Evolutionary conservation across 108 stramenopile species (phyloP).

Genomic region (Fragilariopsis cylindrus): DNA sequence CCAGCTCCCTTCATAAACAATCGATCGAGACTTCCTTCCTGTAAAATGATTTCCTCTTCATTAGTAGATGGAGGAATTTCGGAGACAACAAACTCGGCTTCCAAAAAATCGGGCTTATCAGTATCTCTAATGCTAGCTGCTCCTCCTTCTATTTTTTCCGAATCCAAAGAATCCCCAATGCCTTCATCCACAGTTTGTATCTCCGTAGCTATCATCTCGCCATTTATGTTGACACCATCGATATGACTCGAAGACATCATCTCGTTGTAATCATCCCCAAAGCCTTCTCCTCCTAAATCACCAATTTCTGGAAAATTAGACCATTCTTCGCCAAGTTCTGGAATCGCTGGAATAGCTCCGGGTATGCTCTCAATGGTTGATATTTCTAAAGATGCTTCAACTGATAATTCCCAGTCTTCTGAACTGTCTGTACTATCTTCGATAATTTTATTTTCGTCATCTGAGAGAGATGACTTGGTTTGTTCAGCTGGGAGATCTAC

Average conservation of each 20-base stretch:
- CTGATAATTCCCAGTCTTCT: background rate
- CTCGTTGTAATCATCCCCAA: constrained; percentile 4
- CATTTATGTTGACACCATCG: constrained; percentile 13
- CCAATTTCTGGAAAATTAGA: background rate
- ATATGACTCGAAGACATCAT: background rate
- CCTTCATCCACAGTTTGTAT: background rate
- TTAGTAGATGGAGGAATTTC: background rate
- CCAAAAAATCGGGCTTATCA: background rate
- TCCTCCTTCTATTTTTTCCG: background rate
- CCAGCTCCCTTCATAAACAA: constrained; percentile 1
- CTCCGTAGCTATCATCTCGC: background rate
- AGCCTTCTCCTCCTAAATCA: constrained; percentile 9
- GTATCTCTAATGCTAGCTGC: background rate
- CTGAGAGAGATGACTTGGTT: background rate
- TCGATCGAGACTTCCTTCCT: constrained; percentile 11
- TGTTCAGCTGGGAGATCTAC: background rate
- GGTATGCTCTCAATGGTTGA: background rate
- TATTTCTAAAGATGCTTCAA: background rate
- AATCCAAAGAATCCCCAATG: background rate
- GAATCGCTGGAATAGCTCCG: constrained; percentile 3
- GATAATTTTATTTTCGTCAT: background rate
- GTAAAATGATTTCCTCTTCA: background rate
- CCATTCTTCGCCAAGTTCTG: constrained; percentile 14
- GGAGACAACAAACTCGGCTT: background rate
- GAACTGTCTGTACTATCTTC: background rate